Evolutionary conservation across 208 protist species (phyloP).

Genomic region (Leishmania arabica): DNA sequence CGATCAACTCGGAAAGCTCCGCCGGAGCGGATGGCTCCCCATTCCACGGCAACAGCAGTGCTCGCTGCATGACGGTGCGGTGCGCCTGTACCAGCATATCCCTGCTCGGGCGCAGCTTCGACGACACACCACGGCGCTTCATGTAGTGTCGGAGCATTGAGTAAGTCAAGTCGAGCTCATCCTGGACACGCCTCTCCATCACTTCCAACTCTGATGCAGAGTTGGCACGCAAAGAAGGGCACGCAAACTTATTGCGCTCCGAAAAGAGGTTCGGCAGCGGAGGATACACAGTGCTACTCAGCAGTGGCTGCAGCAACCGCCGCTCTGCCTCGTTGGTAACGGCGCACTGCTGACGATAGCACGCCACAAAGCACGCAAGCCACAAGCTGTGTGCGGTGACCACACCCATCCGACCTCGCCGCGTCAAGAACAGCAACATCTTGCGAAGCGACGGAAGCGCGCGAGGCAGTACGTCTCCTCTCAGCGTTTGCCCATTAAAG

Average conservation of each 20-base stretch:
- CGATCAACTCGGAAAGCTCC: slow-evolving; percentile 68
- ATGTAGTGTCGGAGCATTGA: slow-evolving; percentile 49
- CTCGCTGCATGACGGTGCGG: slow-evolving; percentile 61
- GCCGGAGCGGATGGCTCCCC: slow-evolving; percentile 73
- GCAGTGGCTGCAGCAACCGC: slow-evolving; percentile 3
- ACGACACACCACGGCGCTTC: slow-evolving; percentile 22
- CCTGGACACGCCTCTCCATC: slow-evolving; percentile 19
- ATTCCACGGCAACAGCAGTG: slow-evolving; percentile 66
- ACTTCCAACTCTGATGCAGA: slow-evolving; percentile 10
- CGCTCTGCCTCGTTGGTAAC: neutral
- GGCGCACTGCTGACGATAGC: slow-evolving; percentile 16
- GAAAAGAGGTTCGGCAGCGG: slow-evolving; percentile 26
- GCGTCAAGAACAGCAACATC: slow-evolving; percentile 52
- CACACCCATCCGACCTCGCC: slow-evolving; percentile 48
- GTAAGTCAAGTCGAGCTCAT: slow-evolving; percentile 37
- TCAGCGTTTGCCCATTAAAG: slow-evolving; percentile 71
- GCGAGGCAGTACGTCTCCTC: slow-evolving; percentile 50
- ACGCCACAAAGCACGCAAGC: slow-evolving; percentile 48
- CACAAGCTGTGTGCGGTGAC: slow-evolving; percentile 48
- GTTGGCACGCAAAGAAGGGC: slow-evolving; percentile 14
- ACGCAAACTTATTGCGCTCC: slow-evolving; percentile 5
- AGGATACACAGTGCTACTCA: slow-evolving; percentile 20
- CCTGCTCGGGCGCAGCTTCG: slow-evolving; percentile 23
- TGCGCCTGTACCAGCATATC: slow-evolving; percentile 50
- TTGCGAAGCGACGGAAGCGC: slow-evolving; percentile 49